Evolutionary conservation across 1,284 basidiomycete species (phyloP), one percentile per base, ranked within the genome.

Genomic region (Ceratobasidium sp.): DNA sequence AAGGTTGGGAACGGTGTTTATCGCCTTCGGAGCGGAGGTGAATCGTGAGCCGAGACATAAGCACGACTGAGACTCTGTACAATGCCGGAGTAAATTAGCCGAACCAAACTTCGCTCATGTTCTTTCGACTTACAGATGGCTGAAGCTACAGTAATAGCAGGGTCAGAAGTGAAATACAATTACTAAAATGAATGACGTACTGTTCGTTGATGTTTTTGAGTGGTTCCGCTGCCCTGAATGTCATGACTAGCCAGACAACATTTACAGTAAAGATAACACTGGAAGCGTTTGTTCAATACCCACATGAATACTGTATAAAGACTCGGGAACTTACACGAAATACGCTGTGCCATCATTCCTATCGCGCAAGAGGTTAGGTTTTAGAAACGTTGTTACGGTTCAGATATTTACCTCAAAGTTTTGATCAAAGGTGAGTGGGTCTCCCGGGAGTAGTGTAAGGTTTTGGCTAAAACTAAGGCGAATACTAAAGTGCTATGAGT

Each of bases 131-230:
- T 27, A 71, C 68, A 71, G 43, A 61, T 71, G 68, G 46, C 68
- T 71, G 29, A 71, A 71, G 31, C 68, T 71, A 71, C 4, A 49
- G 24, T 11, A 3, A 61, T 13, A 24, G 11, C 8, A n/a, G n/a
- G 22, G 27, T 41, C 19, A 58, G 56, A 9, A 27, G 13, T 29
- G 13, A 13, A 9, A 29, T 43, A 27, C 9, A 46, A 63, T 7
- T 19, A 46, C 11, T 14, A 59, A n/a, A 16, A 59, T 41, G 37
- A 24, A 41, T 16, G 6, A 22, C 68, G 34, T 49, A 71, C 68
- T 71, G 68, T 34, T 59, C 68, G 22, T 71, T 71, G 37, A 71
- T 59, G 29, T 71, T 71, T 61, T 71, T 71, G 5, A 71, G 54
- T 27, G 68, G 19, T 58, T 59, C 68, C 16, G 68, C 46, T 4